These are phyloP conservation scores for Echites panduratus DNA, from an alignment of 257 asterid species.

Conservation along the genomic window DNA sequence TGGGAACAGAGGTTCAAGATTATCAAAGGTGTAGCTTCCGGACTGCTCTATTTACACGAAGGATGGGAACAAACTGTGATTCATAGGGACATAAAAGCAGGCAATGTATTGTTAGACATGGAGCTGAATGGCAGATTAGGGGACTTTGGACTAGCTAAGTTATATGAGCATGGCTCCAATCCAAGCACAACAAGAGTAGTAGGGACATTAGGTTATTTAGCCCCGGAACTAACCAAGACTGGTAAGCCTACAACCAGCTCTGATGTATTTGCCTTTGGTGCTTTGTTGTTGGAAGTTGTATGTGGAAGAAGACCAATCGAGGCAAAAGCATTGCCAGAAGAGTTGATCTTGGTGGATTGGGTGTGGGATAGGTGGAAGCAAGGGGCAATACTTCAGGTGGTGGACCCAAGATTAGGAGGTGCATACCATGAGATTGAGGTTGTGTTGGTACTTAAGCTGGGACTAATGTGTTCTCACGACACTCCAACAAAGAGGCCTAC, in stretches of 20 bases:
- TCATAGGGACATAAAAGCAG: slow-evolving; percentile 73
- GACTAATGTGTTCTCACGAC: slow-evolving; percentile 61
- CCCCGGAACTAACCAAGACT: slow-evolving; percentile 67
- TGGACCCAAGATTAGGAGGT: slow-evolving; percentile 47
- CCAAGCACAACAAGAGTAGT: slow-evolving; percentile 66
- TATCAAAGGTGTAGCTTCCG: slow-evolving; percentile 58
- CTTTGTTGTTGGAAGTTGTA: slow-evolving; percentile 57
- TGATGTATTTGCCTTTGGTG: slow-evolving; percentile 74
- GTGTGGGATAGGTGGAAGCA: slow-evolving; percentile 63
- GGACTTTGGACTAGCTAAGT: slow-evolving; percentile 74
- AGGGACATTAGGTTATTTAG: slow-evolving; percentile 71
- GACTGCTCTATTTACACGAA: slow-evolving; percentile 55
- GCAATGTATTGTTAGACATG: slow-evolving; percentile 54
- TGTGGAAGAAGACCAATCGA: slow-evolving; percentile 80
- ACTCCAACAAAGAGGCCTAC: slow-evolving; percentile 48
- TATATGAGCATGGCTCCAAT: slow-evolving; percentile 48
- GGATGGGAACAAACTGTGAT: slow-evolving; percentile 78
- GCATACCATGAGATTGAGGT: slow-evolving; percentile 43
- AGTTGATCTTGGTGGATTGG: slow-evolving; percentile 69
- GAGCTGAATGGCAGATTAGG: slow-evolving; percentile 59
- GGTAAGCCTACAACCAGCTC: slow-evolving; percentile 64
- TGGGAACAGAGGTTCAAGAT: slow-evolving; percentile 72
- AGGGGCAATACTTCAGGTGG: slow-evolving; percentile 40
- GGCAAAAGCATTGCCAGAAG: slow-evolving; percentile 61
- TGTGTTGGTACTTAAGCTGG: slow-evolving; percentile 49